Base-by-base conservation (phyloP, 768 basidiomycete genomes). In the Psilocybe subaeruginosa region DNA sequence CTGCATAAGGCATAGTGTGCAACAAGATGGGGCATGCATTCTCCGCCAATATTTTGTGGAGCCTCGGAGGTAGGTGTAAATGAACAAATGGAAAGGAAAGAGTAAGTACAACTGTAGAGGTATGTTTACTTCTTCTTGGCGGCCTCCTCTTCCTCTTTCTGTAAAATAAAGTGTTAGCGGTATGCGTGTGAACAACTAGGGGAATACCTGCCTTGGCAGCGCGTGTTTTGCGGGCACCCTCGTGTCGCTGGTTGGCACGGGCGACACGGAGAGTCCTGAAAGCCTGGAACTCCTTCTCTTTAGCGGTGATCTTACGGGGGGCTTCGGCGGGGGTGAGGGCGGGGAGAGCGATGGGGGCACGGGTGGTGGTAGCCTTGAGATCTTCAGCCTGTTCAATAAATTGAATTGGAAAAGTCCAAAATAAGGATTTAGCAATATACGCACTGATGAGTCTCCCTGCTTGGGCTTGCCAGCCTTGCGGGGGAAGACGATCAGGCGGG, bases 391-490 rank as follows among this genome's bases (percentile, higher is more conserved):
- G 68, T 52, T 65, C 27, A 19, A 33, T 7, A 37, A 29, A 54
- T 63, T 27, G 62, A 51, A 39, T 50, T 30, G 29, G 17, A 35
- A 8, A 5, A 23, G 2, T 29, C 37, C 9, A 45, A 52, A 30
- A 17, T 1, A 37, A 27, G 29, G 35, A 61, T 57, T 31, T 46
- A 19, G 39, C 62, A 63, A 39, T 62, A 39, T 41, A 82, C 93
- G 67, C 72, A 95, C 95, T 61, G 88, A 86, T 52, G 95, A 91
- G 78, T 98, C 96, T 59, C 93, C 93, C 85, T 92, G 90, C 88
- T 97, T 98, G 73, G 92, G 89, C 82, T 98, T 98, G 77, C 87
- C 84, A 66, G 92, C 85, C 80, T 97, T 96, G 77, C 92, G 89
- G 74, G 97, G 96, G 91, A 97, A 98, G 79, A 99, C 91, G 69